Conservation (phyloP, 345 rosid genomes). For the Populus deltoides region DNA sequence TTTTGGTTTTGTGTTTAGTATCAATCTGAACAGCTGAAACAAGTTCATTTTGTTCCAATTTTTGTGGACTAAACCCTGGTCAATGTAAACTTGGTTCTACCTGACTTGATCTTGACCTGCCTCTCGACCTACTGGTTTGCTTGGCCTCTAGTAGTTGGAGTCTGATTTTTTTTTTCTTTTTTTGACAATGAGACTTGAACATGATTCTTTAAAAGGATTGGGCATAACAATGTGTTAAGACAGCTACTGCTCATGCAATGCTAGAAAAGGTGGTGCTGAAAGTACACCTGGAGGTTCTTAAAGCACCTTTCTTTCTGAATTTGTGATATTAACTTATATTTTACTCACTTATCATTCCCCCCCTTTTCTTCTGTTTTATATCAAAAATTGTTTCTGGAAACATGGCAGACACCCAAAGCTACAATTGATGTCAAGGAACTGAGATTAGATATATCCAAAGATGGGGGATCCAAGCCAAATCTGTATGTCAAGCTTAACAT, state of each 20-base stretch:
- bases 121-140: too few relatives aligned
- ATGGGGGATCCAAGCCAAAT: conserved; percentile 67
- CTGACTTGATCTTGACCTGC: too few relatives aligned
- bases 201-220: too few relatives aligned
- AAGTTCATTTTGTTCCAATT: too few relatives aligned
- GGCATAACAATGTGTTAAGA: too few relatives aligned
- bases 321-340: background rate
- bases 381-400: conserved; percentile 15
- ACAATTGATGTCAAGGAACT: conserved; percentile 70
- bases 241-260: background rate
- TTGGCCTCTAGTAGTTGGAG: too few relatives aligned
- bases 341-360: background rate
- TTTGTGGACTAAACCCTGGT: too few relatives aligned
- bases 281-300: background rate
- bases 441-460: conserved; percentile 69
- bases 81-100: too few relatives aligned
- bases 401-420: conserved; percentile 67
- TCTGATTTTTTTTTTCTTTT: too few relatives aligned
- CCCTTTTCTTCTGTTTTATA: background rate
- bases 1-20: too few relatives aligned
- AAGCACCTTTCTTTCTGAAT: background rate
- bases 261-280: background rate
- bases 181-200: too few relatives aligned
- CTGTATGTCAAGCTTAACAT: conserved; percentile 65
- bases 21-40: too few relatives aligned